A percentile compares a stretch with the other conserved stretches of the same genome.
Conservation (phyloP, 257 asterid genomes). For the Forsythia suspensa region DNA sequence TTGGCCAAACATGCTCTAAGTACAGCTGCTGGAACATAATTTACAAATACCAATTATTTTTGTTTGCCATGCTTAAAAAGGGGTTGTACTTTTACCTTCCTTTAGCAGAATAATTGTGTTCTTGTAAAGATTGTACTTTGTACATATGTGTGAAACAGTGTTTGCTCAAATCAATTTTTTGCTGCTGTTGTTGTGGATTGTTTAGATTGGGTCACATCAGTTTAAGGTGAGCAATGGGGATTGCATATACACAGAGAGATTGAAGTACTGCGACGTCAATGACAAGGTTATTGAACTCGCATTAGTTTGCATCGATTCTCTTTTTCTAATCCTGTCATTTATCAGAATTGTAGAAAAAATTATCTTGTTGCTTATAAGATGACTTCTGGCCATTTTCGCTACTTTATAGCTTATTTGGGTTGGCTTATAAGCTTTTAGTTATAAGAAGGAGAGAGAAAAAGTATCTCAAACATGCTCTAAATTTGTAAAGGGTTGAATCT, state of each 20-base stretch:
- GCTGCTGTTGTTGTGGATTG: not conserved
- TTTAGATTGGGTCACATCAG: constrained; percentile 93
- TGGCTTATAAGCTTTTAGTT: no score
- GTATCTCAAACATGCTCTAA: not conserved
- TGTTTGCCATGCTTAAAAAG: not conserved
- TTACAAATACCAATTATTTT: not conserved
- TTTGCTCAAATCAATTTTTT: not conserved
- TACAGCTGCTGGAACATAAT: not conserved
- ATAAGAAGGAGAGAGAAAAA: no score
- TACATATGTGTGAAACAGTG: not conserved
- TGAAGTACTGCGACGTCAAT: constrained; percentile 84
- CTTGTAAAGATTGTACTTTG: not conserved
- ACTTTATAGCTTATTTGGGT: not conserved
- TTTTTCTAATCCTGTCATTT: not conserved
- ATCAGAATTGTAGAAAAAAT: not conserved
- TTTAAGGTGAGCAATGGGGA: constrained; percentile 95
- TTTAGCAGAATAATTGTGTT: not conserved
- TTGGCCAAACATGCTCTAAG: not conserved
- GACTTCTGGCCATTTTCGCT: not conserved
- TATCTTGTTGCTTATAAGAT: not conserved
- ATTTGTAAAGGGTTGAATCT: not conserved
- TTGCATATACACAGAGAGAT: constrained; percentile 65
- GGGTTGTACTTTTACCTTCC: not conserved
- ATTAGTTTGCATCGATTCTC: not conserved
- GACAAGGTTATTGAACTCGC: constrained; percentile 64